Percentiles rank a stretch among this genome's conserved stretches.
These are phyloP conservation scores for Rugiboletus extremiorientalis DNA, from an alignment of 1,284 basidiomycete species.

Conservation along the genomic window DNA sequence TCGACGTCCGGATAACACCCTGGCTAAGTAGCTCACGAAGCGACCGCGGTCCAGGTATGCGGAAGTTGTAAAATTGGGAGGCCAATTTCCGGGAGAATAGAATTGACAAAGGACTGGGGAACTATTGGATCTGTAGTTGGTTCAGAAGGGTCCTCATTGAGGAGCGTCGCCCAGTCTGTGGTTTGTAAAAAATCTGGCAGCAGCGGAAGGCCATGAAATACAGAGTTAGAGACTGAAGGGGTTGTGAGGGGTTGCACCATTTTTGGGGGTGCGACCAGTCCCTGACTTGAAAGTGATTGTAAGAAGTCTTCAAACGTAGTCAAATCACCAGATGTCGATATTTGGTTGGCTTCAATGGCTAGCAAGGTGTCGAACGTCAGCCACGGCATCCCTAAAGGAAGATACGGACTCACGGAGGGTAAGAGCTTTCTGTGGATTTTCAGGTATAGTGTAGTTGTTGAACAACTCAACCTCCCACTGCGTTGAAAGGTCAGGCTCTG, in stretches of 20 bases:
- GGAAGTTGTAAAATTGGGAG: slow-evolving; percentile 24
- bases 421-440: not conserved
- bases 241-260: not conserved
- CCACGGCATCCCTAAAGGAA: not conserved
- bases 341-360: slow-evolving; percentile 4
- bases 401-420: not conserved
- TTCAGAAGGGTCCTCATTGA: not conserved
- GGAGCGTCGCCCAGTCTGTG: slow-evolving; percentile 16
- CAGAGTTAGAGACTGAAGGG: not conserved
- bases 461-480: slow-evolving; percentile 26
- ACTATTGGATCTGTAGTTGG: not conserved
- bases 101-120: not conserved
- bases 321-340: not conserved
- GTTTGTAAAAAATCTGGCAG: not conserved
- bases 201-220: not conserved
- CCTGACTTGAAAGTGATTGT: slow-evolving; percentile 2
- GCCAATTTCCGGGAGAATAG: slow-evolving; percentile 18
- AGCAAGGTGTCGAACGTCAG: not conserved
- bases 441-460: slow-evolving; percentile 13
- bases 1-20: not conserved
- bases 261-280: not conserved
- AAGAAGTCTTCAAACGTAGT: slow-evolving; percentile 5
- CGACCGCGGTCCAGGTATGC: not conserved
- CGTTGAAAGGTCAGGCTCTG: slow-evolving; percentile 10
- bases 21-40: not conserved